phyloP scores from a whole-genome alignment of 176 grass and related monocot genomes.

The Oryza officinalis region DNA sequence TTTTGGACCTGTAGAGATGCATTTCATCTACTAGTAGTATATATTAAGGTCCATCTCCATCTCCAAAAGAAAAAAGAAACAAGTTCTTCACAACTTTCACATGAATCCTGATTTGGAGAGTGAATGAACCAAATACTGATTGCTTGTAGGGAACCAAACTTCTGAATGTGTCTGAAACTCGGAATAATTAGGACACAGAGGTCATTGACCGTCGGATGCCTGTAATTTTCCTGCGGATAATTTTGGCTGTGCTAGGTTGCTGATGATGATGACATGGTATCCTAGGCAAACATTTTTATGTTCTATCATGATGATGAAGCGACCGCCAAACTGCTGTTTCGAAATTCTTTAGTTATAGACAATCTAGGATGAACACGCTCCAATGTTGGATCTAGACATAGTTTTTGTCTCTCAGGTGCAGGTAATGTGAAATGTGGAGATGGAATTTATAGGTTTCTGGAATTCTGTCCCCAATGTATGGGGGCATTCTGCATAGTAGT shows the following conservation, averaged over 20 bases:
- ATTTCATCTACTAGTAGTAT: neutral
- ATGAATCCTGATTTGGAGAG: constrained; percentile 2
- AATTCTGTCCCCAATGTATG: neutral
- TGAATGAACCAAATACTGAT: neutral
- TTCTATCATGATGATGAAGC: neutral
- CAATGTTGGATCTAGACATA: constrained; percentile 35
- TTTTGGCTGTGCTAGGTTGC: neutral
- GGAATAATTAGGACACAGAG: neutral
- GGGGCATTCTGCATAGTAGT: constrained; percentile 1
- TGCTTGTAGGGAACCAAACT: neutral
- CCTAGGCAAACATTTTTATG: constrained; percentile 4
- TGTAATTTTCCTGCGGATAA: neutral
- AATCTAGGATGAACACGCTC: constrained; percentile 16
- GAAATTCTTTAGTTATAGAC: constrained; percentile 11
- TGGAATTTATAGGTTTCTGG: constrained; percentile 8
- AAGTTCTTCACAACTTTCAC: neutral
- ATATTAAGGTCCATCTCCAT: neutral
- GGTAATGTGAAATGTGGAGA: neutral
- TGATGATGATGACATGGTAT: neutral
- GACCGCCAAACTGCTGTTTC: neutral
- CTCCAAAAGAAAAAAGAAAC: neutral
- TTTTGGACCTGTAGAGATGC: neutral
- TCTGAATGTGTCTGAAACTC: neutral
- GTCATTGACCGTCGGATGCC: neutral
- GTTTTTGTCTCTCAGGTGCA: neutral